phyloP scores from a whole-genome alignment of 495 filamentous ascomycete genomes.

The Lophiostoma macrostomum region DNA sequence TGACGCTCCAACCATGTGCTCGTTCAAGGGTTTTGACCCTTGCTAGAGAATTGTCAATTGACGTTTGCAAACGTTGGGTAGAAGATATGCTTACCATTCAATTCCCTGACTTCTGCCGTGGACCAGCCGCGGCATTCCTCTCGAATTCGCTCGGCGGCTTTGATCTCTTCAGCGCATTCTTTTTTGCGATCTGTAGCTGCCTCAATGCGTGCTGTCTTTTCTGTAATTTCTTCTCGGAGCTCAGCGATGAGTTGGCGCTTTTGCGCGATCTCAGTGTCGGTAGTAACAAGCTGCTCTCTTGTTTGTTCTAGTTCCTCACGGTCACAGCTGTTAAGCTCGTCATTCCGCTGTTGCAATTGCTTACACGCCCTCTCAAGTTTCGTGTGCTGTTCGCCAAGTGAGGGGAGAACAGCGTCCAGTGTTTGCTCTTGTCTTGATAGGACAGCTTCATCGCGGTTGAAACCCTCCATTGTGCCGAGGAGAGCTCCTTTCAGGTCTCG shows the following conservation, averaged over 20 bases:
- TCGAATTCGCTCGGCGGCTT: constrained; percentile 75
- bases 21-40: constrained; percentile 66
- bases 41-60: constrained; percentile 43
- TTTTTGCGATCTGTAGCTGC: constrained; percentile 61
- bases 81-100: constrained; percentile 59
- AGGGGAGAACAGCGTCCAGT: constrained; percentile 62
- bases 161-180: constrained; percentile 67
- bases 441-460: constrained; percentile 70
- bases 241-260: constrained; percentile 64
- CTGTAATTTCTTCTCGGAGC: constrained; percentile 59
- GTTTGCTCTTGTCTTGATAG: constrained; percentile 65
- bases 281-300: constrained; percentile 57
- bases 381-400: constrained; percentile 56
- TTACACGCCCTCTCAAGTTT: constrained; percentile 59
- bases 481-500: constrained; percentile 78
- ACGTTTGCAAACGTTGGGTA: neutral
- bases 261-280: constrained; percentile 64
- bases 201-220: constrained; percentile 60
- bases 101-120: constrained; percentile 65
- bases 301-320: constrained; percentile 69
- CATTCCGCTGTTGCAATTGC: constrained; percentile 64
- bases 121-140: constrained; percentile 91
- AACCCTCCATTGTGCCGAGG: constrained; percentile 65
- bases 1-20: constrained; percentile 72
- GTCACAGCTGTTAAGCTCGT: constrained; percentile 75